Conservation (phyloP, 257 asterid genomes). For the Plantago elongata region DNA sequence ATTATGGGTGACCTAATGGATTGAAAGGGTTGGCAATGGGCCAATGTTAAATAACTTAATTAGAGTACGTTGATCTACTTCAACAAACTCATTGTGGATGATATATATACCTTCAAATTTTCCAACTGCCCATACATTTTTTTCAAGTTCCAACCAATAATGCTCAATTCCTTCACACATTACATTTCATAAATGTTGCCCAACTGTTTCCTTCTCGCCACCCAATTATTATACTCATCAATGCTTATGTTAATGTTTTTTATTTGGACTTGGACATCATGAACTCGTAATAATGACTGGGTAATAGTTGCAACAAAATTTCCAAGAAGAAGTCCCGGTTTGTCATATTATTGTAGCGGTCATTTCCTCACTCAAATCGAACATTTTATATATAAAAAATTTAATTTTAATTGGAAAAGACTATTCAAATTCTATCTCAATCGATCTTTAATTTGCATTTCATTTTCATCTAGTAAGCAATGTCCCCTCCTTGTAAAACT, state of each 20-base stretch:
- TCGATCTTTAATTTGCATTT: too few relatives aligned
- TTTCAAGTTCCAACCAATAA: slow-evolving; percentile 2
- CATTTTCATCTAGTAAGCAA: too few relatives aligned
- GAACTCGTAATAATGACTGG: neutral
- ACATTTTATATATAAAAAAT: too few relatives aligned
- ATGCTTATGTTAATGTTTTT: neutral
- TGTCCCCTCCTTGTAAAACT: too few relatives aligned
- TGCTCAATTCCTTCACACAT: neutral
- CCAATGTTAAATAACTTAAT: slow-evolving; percentile 7
- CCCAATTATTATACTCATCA: neutral
- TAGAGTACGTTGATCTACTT: slow-evolving; percentile 26
- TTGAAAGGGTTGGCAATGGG: neutral
- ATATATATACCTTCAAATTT: neutral
- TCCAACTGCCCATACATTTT: neutral
- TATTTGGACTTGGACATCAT: too few relatives aligned
- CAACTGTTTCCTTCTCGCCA: slow-evolving; percentile 31
- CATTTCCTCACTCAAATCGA: too few relatives aligned
- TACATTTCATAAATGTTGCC: slow-evolving; percentile 16
- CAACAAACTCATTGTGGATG: slow-evolving; percentile 17
- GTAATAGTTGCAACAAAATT: too few relatives aligned
- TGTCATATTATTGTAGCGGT: too few relatives aligned
- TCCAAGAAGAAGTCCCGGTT: too few relatives aligned
- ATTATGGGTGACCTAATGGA: slow-evolving; percentile 15
- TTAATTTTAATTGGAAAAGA: too few relatives aligned
- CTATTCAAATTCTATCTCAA: too few relatives aligned